Base-by-base conservation (phyloP, 148 eudicot genomes). In the Camellia lanceoleosa region DNA sequence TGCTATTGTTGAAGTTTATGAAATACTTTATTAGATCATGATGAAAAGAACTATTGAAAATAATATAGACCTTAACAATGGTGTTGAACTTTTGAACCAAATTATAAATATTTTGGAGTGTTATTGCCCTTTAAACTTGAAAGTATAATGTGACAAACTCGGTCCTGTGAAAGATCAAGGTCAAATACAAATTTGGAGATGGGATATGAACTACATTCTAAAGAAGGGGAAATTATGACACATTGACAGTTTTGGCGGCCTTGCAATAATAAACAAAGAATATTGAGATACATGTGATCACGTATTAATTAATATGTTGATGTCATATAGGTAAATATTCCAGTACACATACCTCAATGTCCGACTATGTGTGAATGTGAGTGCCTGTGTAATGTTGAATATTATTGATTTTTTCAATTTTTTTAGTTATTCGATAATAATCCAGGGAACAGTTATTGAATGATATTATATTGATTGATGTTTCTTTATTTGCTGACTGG, bases 1-100 rank as follows among this genome's bases (percentile, higher is more conserved):
- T 56, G 47, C 78, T 15, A 71, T 71, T 71, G 41, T 23, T 49
- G 18, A 71, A 69, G 73, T 15, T 46, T 55, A 55, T 55, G 58
- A 8, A 6, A 55, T 55, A 2, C 58, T 11, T 55, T 55, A 10
- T 55, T 55, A 7, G 41, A 19, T 52, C 12, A 19, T 7, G 52
- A 49, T 49, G 52, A 49, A 49, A 49, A 49, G 7, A 5, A 7
- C 52, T 49, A 5, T 71, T 9, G 19, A 41, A 30, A 73, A 54
- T 1, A 73, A 2, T 0, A 1, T 16, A 12, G 42, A 42, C n/a
- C 20, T 0, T 42, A 5, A 0, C 12, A 66, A 66, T 66, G 68
- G 1, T 9, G 12, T n/a, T 74, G 78, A 74, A 9, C 3, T 52
- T 54, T 41, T 74, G 7, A 38, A 41, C 74, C 47, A 58, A 51